Base-by-base conservation (phyloP, 257 asterid genomes). In the Solanum medicagineum region DNA sequence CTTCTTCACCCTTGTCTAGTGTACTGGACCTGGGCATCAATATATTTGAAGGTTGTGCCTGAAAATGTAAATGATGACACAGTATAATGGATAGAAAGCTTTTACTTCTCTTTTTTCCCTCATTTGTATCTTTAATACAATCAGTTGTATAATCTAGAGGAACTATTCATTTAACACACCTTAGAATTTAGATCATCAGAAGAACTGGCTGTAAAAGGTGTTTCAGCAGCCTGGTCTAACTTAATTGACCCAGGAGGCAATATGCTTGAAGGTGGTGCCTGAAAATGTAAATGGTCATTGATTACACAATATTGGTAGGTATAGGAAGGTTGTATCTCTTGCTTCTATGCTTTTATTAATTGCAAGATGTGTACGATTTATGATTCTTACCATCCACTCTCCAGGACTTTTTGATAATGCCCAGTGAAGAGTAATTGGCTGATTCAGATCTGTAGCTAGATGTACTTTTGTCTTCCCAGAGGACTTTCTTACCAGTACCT, bases 341-440 rank as follows among this genome's bases (percentile, higher is more conserved):
- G 11, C 83, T 29, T 77, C 83, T 51, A 5, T 49, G 14, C 5
- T 26, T 53, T 26, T 16, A 26, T 17, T 7, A 29, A 29, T 29
- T 79, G 63, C 53, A 89, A 70, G 81, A 88, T 65, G 59, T 85
- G 84, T 62, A 85, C 12, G 9, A 24, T 59, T 66, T 22, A 45
- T 73, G n/a, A 22, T 69, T 89, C 93, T 66, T 91, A 97, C 99
- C 87, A 87, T 62, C 99, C 99, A 97, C 89, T 95, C 98, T 85
- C 99, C 98, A 83, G 90, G 95, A 63, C 65, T 93, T 87, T 83
- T 90, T 88, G 99, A 94, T 87, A 97, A 88, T 85, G 97, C 98
- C 99, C 99, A 97, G 92, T 97, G 99, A 84, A 97, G 95, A 88
- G 90, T 91, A 87, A 88, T 89, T 69, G 97, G 95, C 82, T 93